Base-by-base conservation (phyloP, 164 flowering plant species). In the Hamamelis virginiana region DNA sequence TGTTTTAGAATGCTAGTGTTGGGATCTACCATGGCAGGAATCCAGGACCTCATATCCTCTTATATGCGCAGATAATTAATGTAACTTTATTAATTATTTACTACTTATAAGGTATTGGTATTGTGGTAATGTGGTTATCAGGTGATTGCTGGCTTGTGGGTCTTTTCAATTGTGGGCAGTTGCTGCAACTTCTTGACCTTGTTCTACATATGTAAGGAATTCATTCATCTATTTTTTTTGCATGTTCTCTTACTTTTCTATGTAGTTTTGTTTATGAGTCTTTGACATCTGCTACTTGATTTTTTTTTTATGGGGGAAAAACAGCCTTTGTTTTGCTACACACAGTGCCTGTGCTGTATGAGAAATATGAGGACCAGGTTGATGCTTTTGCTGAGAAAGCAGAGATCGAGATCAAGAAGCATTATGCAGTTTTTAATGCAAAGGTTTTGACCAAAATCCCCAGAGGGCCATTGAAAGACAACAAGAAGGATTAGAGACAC, bases 351-450 rank as follows among this genome's bases (percentile, higher is more conserved):
- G 76, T 85, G 60, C 57, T 90, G 1, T 91, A 91, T 65, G 97
- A 94, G 82, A 91, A 89, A 52, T 81, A 91, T 33, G 97, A 91
- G 75, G 91, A 90, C 73, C 72, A 84, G 55, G 83, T 94, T 8
- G 97, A 94, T 64, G 41, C 83, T 25, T 80, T 77, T 60, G 89
- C 84, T 8, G 94, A 94, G 83, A 91, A 87, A 72, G 97, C 88
- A 1, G 45, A 67, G 74, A 59, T 74, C 19, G 94, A 87, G 84
- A 58, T 91, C 56, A 89, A 84, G 78, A 91, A 87, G 81, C 96
- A 89, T 22, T 91, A 90, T 70, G 83, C 87, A 23, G 87, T 89
- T 45, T 74, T 90, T 56, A 84, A 89, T 67, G 91, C 67, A 19
- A 89, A 87, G 83, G 89, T 87, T 8, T 72, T 90, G 56, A 82